phyloP scores from a whole-genome alignment of 176 grass and related monocot genomes.

The Triticum dicoccoides region DNA sequence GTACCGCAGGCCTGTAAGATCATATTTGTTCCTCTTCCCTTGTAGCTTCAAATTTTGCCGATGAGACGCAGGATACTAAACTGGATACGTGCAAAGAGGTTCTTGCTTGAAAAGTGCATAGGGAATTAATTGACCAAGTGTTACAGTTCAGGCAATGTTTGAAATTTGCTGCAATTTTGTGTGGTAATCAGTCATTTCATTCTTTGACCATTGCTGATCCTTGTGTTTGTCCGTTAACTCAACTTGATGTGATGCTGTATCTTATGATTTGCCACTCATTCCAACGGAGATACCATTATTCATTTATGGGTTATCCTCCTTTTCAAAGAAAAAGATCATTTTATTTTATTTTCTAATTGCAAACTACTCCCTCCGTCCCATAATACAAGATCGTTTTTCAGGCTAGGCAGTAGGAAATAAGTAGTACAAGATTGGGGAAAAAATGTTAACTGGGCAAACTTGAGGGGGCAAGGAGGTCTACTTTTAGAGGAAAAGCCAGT shows the following conservation, averaged over 20 bases:
- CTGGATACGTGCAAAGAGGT: slow-evolving; percentile 23
- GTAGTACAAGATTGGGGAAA: too few species aligned
- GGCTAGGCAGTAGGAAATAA: too few species aligned
- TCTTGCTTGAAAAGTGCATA: slow-evolving; percentile 22
- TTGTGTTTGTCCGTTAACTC: background rate
- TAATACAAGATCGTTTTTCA: too few species aligned
- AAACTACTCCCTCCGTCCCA: too few species aligned
- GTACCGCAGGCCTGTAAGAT: slow-evolving; percentile 24
- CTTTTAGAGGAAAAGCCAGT: too few species aligned
- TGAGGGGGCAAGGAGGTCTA: too few species aligned
- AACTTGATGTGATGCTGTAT: background rate
- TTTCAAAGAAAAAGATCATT: background rate
- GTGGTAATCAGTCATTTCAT: slow-evolving; percentile 11
- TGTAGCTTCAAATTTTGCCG: slow-evolving; percentile 44
- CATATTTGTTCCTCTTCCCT: slow-evolving; percentile 7
- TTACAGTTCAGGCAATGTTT: background rate
- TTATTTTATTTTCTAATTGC: too few species aligned
- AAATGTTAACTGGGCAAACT: too few species aligned
- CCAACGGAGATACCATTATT: background rate
- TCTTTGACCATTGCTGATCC: background rate
- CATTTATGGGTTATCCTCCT: background rate
- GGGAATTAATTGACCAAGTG: background rate
- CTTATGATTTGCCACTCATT: slow-evolving; percentile 6
- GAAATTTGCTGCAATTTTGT: background rate
- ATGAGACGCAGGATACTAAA: slow-evolving; percentile 26